phyloP scores from a whole-genome alignment of 495 filamentous ascomycete species.

The Aspergillus ellipticus region DNA sequence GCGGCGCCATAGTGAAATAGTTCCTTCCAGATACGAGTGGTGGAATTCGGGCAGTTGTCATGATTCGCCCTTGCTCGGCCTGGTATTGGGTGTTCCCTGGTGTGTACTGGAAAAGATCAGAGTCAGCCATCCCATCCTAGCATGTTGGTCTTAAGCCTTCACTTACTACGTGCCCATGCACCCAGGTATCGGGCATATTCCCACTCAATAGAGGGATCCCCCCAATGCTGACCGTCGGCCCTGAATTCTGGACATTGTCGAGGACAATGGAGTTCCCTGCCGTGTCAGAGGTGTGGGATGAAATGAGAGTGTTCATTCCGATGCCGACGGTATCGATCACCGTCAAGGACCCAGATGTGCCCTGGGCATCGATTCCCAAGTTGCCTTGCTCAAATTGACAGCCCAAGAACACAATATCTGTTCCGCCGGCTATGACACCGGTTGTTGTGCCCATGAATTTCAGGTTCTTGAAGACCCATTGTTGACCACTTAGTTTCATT shows the following conservation, averaged over 20 bases:
- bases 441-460: conserved; percentile 51
- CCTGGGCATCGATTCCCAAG: conserved; percentile 27
- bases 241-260: conserved; percentile 23
- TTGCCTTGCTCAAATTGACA: conserved; percentile 23
- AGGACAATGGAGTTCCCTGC: conserved; percentile 28
- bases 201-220: conserved; percentile 16
- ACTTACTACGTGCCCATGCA: conserved; percentile 27
- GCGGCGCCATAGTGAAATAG: conserved; percentile 24
- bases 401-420: conserved; percentile 28
- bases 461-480: conserved; percentile 66
- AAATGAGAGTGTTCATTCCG: conserved; percentile 41
- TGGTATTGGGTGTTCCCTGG: conserved; percentile 10
- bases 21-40: conserved; percentile 19
- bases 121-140: neutral
- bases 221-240: conserved; percentile 20
- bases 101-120: conserved; percentile 11
- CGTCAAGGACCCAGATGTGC: conserved; percentile 46
- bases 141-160: neutral
- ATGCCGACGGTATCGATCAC: conserved; percentile 39
- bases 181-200: conserved; percentile 25
- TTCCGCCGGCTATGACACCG: conserved; percentile 46
- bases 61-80: conserved; percentile 11
- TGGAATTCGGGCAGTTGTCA: conserved; percentile 15
- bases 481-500: conserved; percentile 62
- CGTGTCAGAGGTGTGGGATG: conserved; percentile 6